Evolutionary conservation across 2,329 filamentous ascomycete genomes (phyloP), one percentile per base, ranked within the genome.

Genomic region (Lachnellula hyalina): DNA sequence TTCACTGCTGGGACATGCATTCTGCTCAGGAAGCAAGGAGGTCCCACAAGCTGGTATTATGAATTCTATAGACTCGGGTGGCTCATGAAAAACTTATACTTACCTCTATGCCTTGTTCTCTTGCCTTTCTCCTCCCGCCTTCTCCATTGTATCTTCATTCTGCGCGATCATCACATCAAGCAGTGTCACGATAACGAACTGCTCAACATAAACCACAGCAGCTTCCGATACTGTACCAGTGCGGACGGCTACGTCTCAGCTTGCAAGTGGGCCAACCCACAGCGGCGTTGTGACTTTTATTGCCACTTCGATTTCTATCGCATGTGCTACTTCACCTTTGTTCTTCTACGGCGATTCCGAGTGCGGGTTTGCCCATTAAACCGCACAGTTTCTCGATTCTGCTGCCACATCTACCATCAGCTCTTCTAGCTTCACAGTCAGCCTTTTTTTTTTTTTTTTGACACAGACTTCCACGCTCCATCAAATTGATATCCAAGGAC

Each of bases 261-360:
- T 45, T 51, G 49, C 49, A 51, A 51, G 34, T 51, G 40, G 49
- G 15, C 38, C 49, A 45, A 51, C 25, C 21, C 36, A 40, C 40
- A 25, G 28, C 9, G 9, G 8, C 28, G 9, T 17, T 41, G n/a
- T 41, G 14, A 51, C n/a, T 23, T 15, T 35, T 5, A 23, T 12
- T 17, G 34, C 34, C 8, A 38, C 34, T 42, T n/a, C 6, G 2
- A 42, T 14, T 42, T n/a, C 40, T 6, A 42, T 14, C n/a, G 19
- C 19, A 21, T 8, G 40, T 42, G 19, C 40, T 6, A n/a, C 49
- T 12, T 25, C 49, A 21, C 40, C 49, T 34, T 40, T 51, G 6
- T 7, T 7, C 25, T 19, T 7, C 9, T 51, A 45, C 17, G 49
- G 40, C n/a, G 28, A 51, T 21, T 45, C 45, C 36, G 49, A 51